Percentiles rank a stretch among this genome's conserved stretches.
Evolutionary conservation across 1,284 basidiomycete species (phyloP).

Genomic region (Rhizoctonia solani): DNA sequence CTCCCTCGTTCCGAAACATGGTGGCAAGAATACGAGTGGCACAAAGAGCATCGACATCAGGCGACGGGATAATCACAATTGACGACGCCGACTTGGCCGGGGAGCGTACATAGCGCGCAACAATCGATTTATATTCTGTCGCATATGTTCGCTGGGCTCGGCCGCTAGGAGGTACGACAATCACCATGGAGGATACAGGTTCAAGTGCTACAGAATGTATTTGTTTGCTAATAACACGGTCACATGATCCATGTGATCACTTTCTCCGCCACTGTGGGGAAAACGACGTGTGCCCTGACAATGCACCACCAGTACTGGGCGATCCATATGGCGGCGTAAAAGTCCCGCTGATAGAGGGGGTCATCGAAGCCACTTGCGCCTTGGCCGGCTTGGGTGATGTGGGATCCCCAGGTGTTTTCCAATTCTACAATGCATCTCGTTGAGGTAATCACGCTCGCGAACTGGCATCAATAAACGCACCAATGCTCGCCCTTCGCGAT

Average conservation of each 20-base stretch:
- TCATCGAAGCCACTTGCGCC: conserved; percentile 36
- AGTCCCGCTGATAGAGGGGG: conserved; percentile 29
- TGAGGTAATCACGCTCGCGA: not conserved
- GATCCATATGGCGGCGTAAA: conserved; percentile 32
- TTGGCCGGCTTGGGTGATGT: conserved; percentile 37
- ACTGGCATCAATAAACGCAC: conserved; percentile 50
- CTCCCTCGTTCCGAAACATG: conserved; percentile 90
- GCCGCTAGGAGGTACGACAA: conserved; percentile 26
- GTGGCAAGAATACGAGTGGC: conserved; percentile 88
- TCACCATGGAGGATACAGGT: conserved; percentile 23
- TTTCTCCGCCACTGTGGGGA: conserved; percentile 32
- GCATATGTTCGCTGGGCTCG: conserved; percentile 33
- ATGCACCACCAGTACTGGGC: conserved; percentile 2
- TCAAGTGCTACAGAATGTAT: conserved; percentile 1
- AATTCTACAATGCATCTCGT: conserved; percentile 3
- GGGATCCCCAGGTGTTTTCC: conserved; percentile 38
- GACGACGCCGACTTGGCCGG: conserved; percentile 77
- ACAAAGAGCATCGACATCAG: conserved; percentile 89
- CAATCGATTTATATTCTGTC: conserved; percentile 30
- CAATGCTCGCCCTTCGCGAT: conserved; percentile 70
- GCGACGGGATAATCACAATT: conserved; percentile 82
- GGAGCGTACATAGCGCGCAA: conserved; percentile 48
- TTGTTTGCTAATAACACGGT: conserved; percentile 31
- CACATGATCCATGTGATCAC: conserved; percentile 15
- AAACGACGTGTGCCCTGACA: not conserved